These are phyloP conservation scores for Colletotrichum karsti DNA, from an alignment of 2,329 filamentous ascomycete species.

Conservation along the genomic window DNA sequence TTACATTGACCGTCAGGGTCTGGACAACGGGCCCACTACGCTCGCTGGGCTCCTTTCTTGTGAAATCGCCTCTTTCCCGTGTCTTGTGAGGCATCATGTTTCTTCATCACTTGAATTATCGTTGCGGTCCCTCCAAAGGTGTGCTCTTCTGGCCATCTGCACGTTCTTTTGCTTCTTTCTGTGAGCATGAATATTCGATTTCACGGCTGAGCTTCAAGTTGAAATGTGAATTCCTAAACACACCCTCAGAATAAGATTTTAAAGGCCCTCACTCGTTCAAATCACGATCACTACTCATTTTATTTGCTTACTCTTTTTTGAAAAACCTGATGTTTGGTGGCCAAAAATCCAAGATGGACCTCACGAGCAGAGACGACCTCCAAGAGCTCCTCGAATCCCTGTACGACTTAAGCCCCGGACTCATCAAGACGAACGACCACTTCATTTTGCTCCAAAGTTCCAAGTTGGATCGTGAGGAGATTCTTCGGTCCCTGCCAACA, in stretches of 20 bases:
- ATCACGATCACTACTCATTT: not conserved
- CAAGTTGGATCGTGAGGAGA: not conserved
- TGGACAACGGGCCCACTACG: no score
- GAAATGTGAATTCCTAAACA: no score
- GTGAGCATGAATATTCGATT: no score
- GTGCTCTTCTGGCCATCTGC: no score
- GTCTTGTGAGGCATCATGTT: no score
- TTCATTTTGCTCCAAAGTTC: not conserved
- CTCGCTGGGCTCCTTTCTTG: no score
- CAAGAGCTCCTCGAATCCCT: not conserved
- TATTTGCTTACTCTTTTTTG: not conserved
- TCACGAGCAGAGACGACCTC: not conserved
- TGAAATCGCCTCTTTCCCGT: no score
- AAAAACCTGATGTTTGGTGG: not conserved
- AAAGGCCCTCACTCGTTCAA: not conserved
- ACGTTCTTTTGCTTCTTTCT: no score
- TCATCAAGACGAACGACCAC: not conserved
- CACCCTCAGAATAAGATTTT: not conserved
- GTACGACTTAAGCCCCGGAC: not conserved
- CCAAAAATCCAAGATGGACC: not conserved
- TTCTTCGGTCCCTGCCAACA: slow-evolving; percentile 34
- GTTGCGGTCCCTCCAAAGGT: no score
- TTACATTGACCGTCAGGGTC: no score
- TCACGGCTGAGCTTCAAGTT: no score
- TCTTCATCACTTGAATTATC: no score